Evolutionary conservation across 306 rosid genomes (phyloP).

Genomic region (Trifolium fragiferum): DNA sequence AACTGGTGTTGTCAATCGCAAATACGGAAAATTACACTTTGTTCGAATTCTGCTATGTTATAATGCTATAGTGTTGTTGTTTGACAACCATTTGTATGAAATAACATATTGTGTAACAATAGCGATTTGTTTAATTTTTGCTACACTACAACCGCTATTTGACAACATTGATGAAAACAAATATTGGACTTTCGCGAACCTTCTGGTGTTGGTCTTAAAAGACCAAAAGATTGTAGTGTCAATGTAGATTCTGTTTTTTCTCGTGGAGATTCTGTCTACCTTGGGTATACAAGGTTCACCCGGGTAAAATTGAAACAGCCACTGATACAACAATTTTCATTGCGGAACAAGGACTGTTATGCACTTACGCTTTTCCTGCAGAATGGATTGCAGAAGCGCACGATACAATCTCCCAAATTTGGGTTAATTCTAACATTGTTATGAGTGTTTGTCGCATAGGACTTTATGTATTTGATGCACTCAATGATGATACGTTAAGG

Average conservation of each 20-base stretch:
- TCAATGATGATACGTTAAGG: conserved; percentile 58
- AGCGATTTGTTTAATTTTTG: conserved; percentile 5
- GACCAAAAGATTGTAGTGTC: conserved; percentile 56
- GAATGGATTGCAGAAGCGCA: conserved; percentile 69
- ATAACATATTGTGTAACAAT: background rate
- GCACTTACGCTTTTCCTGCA: conserved; percentile 64
- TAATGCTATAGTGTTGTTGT: too few relatives aligned
- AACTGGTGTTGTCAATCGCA: background rate
- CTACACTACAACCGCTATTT: too few relatives aligned
- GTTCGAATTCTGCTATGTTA: too few relatives aligned
- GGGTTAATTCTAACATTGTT: conserved; percentile 81
- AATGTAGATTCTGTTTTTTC: conserved; percentile 73
- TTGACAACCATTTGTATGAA: too few relatives aligned
- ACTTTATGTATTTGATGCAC: conserved; percentile 76
- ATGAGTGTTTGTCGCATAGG: conserved; percentile 88
- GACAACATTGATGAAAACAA: too few relatives aligned
- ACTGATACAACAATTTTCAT: conserved; percentile 72
- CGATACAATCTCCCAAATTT: conserved; percentile 79
- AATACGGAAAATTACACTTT: too few relatives aligned
- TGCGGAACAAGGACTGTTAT: conserved; percentile 76
- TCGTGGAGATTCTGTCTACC: conserved; percentile 79
- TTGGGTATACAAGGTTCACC: conserved; percentile 72
- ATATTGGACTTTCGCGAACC: conserved; percentile 95
- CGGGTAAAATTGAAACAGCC: conserved; percentile 57
- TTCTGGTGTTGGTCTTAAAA: conserved; percentile 75